These are phyloP conservation scores for Allium fistulosum DNA, from an alignment of 106 monocot species.

Conservation along the genomic window DNA sequence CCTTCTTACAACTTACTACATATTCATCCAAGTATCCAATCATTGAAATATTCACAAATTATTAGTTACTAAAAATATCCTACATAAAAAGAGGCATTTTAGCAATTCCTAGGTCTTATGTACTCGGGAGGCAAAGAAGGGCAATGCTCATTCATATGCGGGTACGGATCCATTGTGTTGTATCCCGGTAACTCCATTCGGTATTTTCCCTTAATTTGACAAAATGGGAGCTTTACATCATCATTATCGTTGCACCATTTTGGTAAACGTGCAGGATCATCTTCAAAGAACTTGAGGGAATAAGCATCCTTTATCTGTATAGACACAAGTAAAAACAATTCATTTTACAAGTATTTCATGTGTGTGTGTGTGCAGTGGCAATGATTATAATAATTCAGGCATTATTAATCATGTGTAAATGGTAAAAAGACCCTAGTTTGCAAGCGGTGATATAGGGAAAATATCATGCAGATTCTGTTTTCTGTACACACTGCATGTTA, in stretches of 20 bases:
- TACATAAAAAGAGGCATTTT: background rate
- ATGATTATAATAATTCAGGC: background rate
- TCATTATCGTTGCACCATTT: slow-evolving; percentile 93
- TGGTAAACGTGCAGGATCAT: slow-evolving; percentile 51
- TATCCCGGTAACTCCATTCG: slow-evolving; percentile 85
- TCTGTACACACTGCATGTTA: too few species aligned
- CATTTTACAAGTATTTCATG: background rate
- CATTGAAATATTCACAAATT: too few species aligned
- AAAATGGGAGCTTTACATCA: slow-evolving; percentile 66
- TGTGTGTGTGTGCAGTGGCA: background rate
- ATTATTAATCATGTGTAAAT: background rate
- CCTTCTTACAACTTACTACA: too few species aligned
- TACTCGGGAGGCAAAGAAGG: slow-evolving; percentile 77
- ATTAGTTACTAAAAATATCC: too few species aligned
- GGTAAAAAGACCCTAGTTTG: too few species aligned
- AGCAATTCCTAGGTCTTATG: slow-evolving; percentile 37
- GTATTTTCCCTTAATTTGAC: slow-evolving; percentile 79
- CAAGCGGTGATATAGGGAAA: too few species aligned
- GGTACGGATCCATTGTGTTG: slow-evolving; percentile 68
- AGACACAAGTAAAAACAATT: background rate
- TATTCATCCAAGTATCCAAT: too few species aligned
- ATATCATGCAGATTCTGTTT: too few species aligned
- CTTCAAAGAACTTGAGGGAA: slow-evolving; percentile 79
- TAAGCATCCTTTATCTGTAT: slow-evolving; percentile 94
- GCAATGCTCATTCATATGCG: slow-evolving; percentile 93